Conservation (phyloP, 139 green algal species). For the Monoraphidium neglectum region DNA sequence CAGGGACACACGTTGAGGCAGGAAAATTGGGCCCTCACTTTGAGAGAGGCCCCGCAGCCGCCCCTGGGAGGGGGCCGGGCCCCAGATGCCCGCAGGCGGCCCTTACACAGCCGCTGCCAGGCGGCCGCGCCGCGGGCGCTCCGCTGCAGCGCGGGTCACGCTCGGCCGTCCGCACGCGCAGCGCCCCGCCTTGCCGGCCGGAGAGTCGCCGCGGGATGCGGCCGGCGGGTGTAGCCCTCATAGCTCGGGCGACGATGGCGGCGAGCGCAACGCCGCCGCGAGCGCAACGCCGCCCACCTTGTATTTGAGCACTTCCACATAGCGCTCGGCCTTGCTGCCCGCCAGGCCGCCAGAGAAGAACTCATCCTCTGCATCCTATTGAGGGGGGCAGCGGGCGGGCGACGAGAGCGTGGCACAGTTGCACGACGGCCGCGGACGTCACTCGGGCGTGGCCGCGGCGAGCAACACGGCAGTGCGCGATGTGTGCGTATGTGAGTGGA, state of each 20-base stretch:
- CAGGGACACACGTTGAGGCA: background rate
- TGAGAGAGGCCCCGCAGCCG: background rate
- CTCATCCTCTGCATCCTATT: constrained; percentile 44
- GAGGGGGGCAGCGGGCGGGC: background rate
- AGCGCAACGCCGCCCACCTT: constrained; percentile 51
- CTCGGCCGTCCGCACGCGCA: no score
- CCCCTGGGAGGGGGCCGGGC: background rate
- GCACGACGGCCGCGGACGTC: background rate
- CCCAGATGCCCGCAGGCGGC: background rate
- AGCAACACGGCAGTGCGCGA: background rate
- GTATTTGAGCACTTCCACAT: constrained; percentile 84
- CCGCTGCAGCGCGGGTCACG: no score
- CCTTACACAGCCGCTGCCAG: no score
- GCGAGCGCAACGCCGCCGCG: background rate
- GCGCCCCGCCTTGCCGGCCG: no score
- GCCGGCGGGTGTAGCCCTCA: no score
- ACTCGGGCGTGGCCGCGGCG: background rate
- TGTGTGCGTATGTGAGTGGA: background rate
- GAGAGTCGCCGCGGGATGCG: no score
- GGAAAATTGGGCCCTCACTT: background rate
- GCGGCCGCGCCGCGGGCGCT: no score
- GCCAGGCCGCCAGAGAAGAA: constrained; percentile 44
- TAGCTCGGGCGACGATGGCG: no score
- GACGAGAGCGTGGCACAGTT: background rate
- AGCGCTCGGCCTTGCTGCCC: constrained; percentile 61